phyloP scores from a whole-genome alignment of 305 asterid genomes.

The Striga hermonthica region DNA sequence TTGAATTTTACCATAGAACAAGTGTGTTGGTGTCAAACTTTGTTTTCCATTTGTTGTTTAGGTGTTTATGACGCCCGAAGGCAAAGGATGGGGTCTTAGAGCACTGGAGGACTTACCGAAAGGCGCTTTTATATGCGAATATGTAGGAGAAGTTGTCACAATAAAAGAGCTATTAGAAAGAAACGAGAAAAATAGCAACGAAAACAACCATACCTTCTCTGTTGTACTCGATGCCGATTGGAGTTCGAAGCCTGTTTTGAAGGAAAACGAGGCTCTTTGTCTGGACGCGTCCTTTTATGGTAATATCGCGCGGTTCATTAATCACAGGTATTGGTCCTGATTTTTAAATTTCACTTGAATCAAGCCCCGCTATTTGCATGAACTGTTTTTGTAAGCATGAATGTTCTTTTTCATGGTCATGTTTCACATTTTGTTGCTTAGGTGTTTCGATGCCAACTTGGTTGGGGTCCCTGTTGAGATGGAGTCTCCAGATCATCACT shows the following conservation, averaged over 20 bases:
- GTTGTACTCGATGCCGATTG: conserved; percentile 53
- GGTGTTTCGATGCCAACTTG: conserved; percentile 54
- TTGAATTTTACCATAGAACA: background rate
- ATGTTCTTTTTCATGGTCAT: background rate
- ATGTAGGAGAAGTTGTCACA: conserved; percentile 55
- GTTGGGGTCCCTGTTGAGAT: conserved; percentile 56
- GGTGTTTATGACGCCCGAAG: conserved; percentile 50
- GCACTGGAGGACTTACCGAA: conserved; percentile 52
- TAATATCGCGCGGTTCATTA: conserved; percentile 53
- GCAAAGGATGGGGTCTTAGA: conserved; percentile 60
- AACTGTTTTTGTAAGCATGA: background rate
- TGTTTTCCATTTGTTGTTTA: conserved; percentile 8
- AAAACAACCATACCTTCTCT: conserved; percentile 35
- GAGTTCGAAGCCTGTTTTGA: conserved; percentile 43
- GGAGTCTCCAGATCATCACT: conserved; percentile 54
- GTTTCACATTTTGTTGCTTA: conserved; percentile 25
- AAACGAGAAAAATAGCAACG: conserved; percentile 27
- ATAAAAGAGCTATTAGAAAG: conserved; percentile 40
- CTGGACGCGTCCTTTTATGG: conserved; percentile 51
- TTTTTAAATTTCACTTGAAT: background rate
- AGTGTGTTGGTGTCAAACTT: background rate
- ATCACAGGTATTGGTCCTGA: conserved; percentile 42
- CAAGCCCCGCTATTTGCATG: background rate
- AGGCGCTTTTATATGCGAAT: conserved; percentile 61
- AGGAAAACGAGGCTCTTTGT: conserved; percentile 51